A percentile compares a stretch with the other conserved stretches of the same genome.
phyloP scores from a whole-genome alignment of 495 filamentous ascomycete genomes.

The Pseudevernia furfuracea region DNA sequence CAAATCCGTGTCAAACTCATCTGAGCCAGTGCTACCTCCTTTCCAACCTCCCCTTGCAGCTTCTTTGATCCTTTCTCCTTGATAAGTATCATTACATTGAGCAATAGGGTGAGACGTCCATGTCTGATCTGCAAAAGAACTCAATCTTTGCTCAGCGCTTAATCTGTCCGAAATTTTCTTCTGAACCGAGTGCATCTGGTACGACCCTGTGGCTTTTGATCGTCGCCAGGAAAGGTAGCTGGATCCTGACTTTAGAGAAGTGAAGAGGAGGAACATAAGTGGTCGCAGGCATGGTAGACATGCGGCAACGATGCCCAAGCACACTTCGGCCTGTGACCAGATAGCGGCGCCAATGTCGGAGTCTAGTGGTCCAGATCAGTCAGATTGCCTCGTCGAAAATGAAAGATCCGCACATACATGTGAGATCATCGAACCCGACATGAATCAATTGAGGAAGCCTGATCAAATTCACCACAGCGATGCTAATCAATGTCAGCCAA shows the following conservation, averaged over 20 bases:
- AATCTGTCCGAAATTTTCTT: neutral
- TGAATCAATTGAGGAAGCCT: neutral
- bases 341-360: neutral
- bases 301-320: conserved; percentile 5
- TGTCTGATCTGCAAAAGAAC: neutral
- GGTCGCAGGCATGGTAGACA: conserved; percentile 1
- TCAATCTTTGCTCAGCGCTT: neutral
- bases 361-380: neutral
- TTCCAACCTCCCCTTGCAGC: neutral
- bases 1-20: neutral
- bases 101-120: neutral
- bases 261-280: conserved; percentile 1
- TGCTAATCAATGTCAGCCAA: neutral
- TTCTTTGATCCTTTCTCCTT: neutral
- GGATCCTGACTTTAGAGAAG: neutral
- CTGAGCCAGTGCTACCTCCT: neutral
- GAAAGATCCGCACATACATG: neutral
- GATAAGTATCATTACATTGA: neutral
- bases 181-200: conserved; percentile 4
- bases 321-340: conserved; percentile 2
- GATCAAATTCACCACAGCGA: neutral
- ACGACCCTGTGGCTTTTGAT: neutral
- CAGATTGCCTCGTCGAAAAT: neutral
- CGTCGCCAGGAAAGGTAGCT: neutral
- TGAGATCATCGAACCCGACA: neutral